These are phyloP conservation scores for Aspergillus ruber DNA, from an alignment of 2,329 filamentous ascomycete genomes.

Conservation along the genomic window DNA sequence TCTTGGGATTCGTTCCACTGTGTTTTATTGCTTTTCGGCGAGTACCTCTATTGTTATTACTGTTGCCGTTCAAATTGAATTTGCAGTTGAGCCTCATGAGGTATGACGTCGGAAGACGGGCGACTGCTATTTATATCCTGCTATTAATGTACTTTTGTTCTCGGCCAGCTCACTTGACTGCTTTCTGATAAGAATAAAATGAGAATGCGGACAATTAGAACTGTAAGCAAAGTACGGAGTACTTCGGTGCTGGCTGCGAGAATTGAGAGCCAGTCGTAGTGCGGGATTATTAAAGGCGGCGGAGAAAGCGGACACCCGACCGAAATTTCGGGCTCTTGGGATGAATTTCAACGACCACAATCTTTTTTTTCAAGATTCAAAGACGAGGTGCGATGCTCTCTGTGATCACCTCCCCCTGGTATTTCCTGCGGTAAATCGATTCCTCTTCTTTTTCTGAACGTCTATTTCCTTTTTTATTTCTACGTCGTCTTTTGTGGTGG, in stretches of 20 bases:
- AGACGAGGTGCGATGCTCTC: conserved; percentile 12
- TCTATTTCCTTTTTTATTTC: conserved; percentile 2
- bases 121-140: too few relatives aligned
- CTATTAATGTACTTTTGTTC: too few relatives aligned
- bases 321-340: conserved; percentile 23
- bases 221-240: too few relatives aligned
- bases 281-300: conserved; percentile 10
- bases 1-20: neutral
- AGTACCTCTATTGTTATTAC: neutral
- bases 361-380: neutral
- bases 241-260: too few relatives aligned
- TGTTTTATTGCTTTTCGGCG: neutral
- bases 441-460: neutral
- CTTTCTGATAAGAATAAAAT: too few relatives aligned
- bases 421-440: neutral
- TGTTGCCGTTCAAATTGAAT: neutral
- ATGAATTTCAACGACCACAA: neutral
- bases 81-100: neutral
- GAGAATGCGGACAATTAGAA: too few relatives aligned
- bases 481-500: conserved; percentile 6
- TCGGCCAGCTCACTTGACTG: too few relatives aligned
- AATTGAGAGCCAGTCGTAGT: neutral
- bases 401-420: conserved; percentile 1
- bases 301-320: conserved; percentile 25
- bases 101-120: too few relatives aligned